Base-by-base conservation (phyloP, 1,139 yeast genomes). In the Taiozyma sp. region DNA sequence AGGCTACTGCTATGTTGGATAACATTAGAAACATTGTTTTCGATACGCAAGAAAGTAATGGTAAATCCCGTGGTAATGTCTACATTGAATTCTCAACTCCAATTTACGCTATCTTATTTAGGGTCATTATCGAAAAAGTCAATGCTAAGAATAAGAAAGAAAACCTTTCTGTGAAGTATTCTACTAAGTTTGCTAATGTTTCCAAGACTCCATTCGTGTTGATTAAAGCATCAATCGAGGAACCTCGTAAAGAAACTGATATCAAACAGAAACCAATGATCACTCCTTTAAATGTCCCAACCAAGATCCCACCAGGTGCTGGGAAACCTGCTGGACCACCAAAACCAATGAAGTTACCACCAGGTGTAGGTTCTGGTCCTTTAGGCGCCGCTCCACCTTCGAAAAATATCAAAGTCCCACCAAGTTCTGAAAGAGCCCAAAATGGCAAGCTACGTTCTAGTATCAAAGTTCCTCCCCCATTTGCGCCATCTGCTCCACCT, bases 51-150 rank as follows among this genome's bases (percentile, higher is more conserved):
- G 49, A 54, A 32, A 54, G 56, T 44, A 56, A 52, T 34, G 56
- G 56, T 21, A 48, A 53, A 43, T 53, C 57, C 10, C 49, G 57
- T 28, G 58, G 58, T 19, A 56, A 55, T 32, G 56, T 46, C 19
- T 55, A 55, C 34, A 40, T 56, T 37, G 54, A 52, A 35, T 55
- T 56, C 41, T 16, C 35, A 3, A 42, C 53, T 19, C 43, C 50
- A 4, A 43, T 55, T 3, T 41, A 32, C 43, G 57, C 58, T 11
- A 34, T 52, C 8, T 42, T 56, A 16, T 55, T 56, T 48, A 52
- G 56, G 43, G 52, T 52, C 8, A 16, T 55, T 26, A 48, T 55
- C 22, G 56, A 52, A 16, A 53, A 43, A 39, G 44, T 53, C 10
- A 56, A 53, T 42, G 14, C 48, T 5, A 34, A 43, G 35, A 49